Base-by-base conservation (phyloP, 305 asterid genomes). In the Solanum hybrid region DNA sequence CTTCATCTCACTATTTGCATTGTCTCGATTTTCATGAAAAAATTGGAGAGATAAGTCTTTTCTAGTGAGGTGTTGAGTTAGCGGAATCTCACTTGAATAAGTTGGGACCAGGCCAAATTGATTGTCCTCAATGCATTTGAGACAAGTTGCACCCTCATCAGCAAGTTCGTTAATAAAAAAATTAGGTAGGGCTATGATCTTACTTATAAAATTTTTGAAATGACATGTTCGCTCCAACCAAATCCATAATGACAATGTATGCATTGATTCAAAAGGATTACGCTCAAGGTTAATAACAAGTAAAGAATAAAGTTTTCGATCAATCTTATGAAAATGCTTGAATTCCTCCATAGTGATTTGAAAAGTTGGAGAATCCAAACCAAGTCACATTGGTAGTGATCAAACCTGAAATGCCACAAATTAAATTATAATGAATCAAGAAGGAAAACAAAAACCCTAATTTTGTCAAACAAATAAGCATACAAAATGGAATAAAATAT, bases 171-270 rank as follows among this genome's bases (percentile, higher is more conserved):
- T 69, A 69, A 69, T 69, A 26, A 69, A n/a, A 16, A 88, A 3
- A 0, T 60, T 90, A 7, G 95, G 93, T 51, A 91, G 90, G 29
- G 92, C 73, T 38, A 91, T 64, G 89, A 94, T 89, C 64, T 76
- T 92, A 27, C 90, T 36, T 4, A 95, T 77, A 72, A 93, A 42
- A 60, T 89, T 85, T 27, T 35, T 40, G 51, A 89, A 92, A 22
- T 24, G 76, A 11, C 95, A 93, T 2, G 78, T 72, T 3, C 92
- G 92, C 90, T 96, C 98, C 32, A 95, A 71, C 97, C 97, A 94
- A 26, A 95, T 77, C 99, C 98, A 95, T 11, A 96, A 66, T 77
- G 96, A 97, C 92, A 97, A 35, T 1, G 91, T 56, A 35, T 90
- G 94, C 42, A 94, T 90, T 27, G 94, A 85, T 64, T 93, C 96